Conservation (phyloP, 176 grass and related monocot genomes). For the Carex littledalei region DNA sequence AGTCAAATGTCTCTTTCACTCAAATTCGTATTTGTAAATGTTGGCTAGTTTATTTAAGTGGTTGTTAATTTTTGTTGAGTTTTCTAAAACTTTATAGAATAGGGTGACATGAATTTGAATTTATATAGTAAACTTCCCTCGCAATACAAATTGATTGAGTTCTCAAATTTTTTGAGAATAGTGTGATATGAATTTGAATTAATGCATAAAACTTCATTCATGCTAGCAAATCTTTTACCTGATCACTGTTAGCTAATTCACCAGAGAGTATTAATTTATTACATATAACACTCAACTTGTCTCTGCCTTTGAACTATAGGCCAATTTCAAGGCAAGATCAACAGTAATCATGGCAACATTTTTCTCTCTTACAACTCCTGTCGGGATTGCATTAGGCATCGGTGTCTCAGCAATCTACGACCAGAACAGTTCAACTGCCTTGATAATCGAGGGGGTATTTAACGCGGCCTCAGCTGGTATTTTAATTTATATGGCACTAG, state of each 20-base stretch:
- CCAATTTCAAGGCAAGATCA: conserved; percentile 73
- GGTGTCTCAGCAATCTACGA: conserved; percentile 74
- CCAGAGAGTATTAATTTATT: not conserved
- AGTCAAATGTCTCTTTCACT: not conserved
- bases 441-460: conserved; percentile 69
- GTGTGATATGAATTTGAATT: conserved; percentile 1
- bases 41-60: not conserved
- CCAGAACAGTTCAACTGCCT: conserved; percentile 48
- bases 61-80: not conserved
- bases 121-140: not conserved
- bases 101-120: not conserved
- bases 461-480: conserved; percentile 84
- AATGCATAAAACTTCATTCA: conserved; percentile 17
- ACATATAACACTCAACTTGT: not conserved
- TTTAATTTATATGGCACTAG: conserved; percentile 95
- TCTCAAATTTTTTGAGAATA: not conserved
- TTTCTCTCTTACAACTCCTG: conserved; percentile 90
- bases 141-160: not conserved
- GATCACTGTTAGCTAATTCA: not conserved
- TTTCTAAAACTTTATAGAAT: not conserved
- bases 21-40: not conserved
- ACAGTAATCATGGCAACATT: conserved; percentile 76
- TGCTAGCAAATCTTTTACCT: conserved; percentile 2
- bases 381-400: conserved; percentile 70
- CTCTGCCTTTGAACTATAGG: conserved; percentile 35